Evolutionary conservation across 306 rosid species (phyloP), one percentile per base, ranked within the genome.

Genomic region (Astragalus membranaceus): DNA sequence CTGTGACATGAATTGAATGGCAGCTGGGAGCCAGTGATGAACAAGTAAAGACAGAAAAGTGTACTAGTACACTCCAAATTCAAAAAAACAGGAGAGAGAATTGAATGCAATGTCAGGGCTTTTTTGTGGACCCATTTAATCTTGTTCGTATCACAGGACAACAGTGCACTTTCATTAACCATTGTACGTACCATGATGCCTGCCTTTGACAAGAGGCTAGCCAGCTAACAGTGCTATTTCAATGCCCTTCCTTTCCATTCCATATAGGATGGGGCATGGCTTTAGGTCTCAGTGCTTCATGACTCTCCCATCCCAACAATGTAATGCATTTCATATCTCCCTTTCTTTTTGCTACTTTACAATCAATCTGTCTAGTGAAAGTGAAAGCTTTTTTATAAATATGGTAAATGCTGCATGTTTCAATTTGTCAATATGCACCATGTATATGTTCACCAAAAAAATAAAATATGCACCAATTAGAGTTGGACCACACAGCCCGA

Each of bases 61-160:
- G 82, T 70, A n/a, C n/a, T n/a, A n/a, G n/a, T n/a, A 77, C 39
- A 75, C 76, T 47, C 64, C 73, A 78, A 50, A 15, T 77, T 20
- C 48, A 75, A n/a, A n/a, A n/a, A n/a, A 39, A 37, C 61, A 68
- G 47, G 62, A 35, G 63, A 73, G 80, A 57, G 72, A 74, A 76
- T 68, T 83, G 35, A 83, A 77, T 80, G 76, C 75, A 15, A 70
- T 64, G 85, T 80, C 86, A 82, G 74, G 51, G 32, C 43, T 41
- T 62, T 62, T 13, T 41, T 5, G 66, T 59, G 87, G 80, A 43
- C 83, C 79, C 80, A 63, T 51, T n/a, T 29, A 56, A 59, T 72
- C 66, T 71, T 75, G 60, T 65, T 60, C 67, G 11, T 56, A 56
- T 77, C 77, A 6, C 39, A 35, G 39, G 8, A 57, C 42, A 78